Conservation (phyloP, 1,284 basidiomycete genomes). For the Ceraceosorus guamensis region DNA sequence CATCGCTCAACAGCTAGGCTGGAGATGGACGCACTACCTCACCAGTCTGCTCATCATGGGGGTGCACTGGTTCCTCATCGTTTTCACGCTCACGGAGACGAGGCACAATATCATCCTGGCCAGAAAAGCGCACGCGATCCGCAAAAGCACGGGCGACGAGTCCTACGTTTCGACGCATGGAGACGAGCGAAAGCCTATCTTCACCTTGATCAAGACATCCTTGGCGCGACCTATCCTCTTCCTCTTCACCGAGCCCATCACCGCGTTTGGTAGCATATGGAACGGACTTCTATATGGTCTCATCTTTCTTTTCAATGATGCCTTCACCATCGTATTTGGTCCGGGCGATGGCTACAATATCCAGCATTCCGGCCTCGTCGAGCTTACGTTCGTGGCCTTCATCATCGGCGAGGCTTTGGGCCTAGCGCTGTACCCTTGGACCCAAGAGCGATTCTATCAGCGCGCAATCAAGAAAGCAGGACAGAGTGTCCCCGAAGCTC, state of each 20-base stretch:
- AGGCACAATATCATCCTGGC: constrained; percentile 34
- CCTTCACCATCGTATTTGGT: constrained; percentile 42
- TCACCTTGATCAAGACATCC: constrained; percentile 47
- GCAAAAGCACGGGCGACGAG: constrained; percentile 14
- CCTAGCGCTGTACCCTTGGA: constrained; percentile 56
- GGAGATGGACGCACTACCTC: constrained; percentile 39
- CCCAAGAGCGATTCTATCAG: constrained; percentile 46
- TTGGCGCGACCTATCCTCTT: constrained; percentile 54
- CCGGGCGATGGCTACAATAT: constrained; percentile 31
- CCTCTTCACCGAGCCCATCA: constrained; percentile 63
- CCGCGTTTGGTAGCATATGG: constrained; percentile 36
- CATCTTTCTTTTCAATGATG: constrained; percentile 44
- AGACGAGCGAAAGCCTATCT: constrained; percentile 24
- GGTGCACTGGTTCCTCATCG: constrained; percentile 25
- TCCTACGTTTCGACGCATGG: constrained; percentile 30
- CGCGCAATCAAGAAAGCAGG: constrained; percentile 17
- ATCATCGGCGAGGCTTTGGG: constrained; percentile 32
- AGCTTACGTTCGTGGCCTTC: constrained; percentile 49
- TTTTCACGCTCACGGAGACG: constrained; percentile 32
- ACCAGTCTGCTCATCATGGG: constrained; percentile 35
- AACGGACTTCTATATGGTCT: constrained; percentile 35
- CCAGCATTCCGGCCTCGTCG: constrained; percentile 8
- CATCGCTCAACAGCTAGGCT: constrained; percentile 31
- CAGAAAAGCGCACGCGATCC: constrained; percentile 14
- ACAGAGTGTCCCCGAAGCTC: constrained; percentile 14